phyloP scores from a whole-genome alignment of 1,139 yeast genomes.

The Yamadazyma diddensiae region DNA sequence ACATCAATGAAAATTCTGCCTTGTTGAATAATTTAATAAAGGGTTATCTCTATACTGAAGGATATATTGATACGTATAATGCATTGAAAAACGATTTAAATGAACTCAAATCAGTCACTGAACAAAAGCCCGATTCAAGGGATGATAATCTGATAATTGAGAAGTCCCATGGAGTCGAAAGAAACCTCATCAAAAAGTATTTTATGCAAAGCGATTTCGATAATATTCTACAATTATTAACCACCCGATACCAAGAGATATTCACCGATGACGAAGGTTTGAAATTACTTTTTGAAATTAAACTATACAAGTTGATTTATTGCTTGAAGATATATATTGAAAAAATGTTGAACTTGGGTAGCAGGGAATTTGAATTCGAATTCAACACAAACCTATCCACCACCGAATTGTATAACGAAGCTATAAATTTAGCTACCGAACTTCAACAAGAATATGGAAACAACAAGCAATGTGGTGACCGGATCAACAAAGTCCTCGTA shows the following conservation, averaged over 20 bases:
- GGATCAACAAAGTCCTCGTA: conserved; percentile 26
- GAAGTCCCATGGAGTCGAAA: conserved; percentile 39
- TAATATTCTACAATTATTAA: conserved; percentile 40
- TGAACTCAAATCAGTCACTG: conserved; percentile 7
- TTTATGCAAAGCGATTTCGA: conserved; percentile 50
- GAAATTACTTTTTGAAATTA: conserved; percentile 51
- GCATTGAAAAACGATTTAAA: conserved; percentile 49
- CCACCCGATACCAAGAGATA: conserved; percentile 43
- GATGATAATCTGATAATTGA: conserved; percentile 14
- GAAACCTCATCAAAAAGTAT: conserved; percentile 51
- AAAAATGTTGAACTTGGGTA: conserved; percentile 12
- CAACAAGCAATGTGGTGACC: conserved; percentile 12
- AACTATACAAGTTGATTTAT: conserved; percentile 47
- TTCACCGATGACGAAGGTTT: conserved; percentile 31
- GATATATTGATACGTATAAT: conserved; percentile 64
- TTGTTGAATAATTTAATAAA: conserved; percentile 57
- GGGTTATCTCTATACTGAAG: conserved; percentile 71
- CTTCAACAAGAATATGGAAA: conserved; percentile 30
- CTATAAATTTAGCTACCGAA: conserved; percentile 43
- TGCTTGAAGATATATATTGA: conserved; percentile 24
- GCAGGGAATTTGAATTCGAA: conserved; percentile 3
- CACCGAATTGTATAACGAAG: conserved; percentile 15
- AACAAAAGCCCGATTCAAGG: conserved; percentile 4
- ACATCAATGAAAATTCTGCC: conserved; percentile 25
- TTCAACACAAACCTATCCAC: conserved; percentile 6